Conservation (phyloP, 2,329 filamentous ascomycete genomes). For the Rhexocercosporidium sp. region DNA sequence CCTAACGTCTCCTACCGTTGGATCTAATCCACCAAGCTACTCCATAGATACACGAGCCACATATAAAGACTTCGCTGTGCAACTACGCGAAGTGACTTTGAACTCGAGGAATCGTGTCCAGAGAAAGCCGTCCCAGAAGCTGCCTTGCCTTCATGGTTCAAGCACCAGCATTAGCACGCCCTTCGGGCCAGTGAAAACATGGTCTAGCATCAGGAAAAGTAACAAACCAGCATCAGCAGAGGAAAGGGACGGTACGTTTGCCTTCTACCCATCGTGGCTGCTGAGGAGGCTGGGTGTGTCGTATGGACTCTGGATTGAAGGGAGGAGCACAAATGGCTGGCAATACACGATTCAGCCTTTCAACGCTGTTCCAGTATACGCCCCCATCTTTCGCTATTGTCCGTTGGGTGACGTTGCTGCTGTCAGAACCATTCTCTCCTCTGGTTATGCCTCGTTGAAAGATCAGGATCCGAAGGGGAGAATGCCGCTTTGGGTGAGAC, state of each 20-base stretch:
- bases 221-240: neutral
- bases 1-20: neutral
- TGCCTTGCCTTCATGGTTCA: neutral
- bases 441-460: constrained; percentile 12
- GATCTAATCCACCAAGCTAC: neutral
- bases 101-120: neutral
- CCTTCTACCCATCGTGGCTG: neutral
- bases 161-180: neutral
- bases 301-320: neutral
- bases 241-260: neutral
- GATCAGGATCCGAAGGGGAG: constrained; percentile 20
- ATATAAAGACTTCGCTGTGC: neutral
- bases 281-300: neutral
- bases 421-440: constrained; percentile 2
- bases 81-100: neutral
- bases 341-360: constrained; percentile 19
- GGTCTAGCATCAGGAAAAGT: neutral
- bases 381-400: constrained; percentile 22
- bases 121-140: neutral
- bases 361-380: constrained; percentile 11
- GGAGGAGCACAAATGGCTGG: constrained; percentile 7
- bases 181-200: neutral
- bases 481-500: constrained; percentile 24
- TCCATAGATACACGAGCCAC: neutral
- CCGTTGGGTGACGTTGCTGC: constrained; percentile 9